These are phyloP conservation scores for Nicotiana obtusifolia DNA, from an alignment of 257 asterid genomes.

Conservation along the genomic window DNA sequence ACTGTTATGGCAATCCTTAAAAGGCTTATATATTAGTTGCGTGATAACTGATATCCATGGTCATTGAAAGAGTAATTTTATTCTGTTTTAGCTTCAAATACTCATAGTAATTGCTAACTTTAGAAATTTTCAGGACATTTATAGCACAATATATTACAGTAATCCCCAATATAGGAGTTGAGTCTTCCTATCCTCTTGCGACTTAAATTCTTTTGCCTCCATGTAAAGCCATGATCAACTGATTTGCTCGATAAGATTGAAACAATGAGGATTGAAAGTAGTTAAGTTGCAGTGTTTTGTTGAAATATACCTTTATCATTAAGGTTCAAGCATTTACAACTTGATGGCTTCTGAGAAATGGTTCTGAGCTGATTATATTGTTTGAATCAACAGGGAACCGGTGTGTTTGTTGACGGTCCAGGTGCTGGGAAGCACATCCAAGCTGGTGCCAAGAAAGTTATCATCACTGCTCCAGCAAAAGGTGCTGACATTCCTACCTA, in stretches of 20 bases:
- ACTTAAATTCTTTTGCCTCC: neutral
- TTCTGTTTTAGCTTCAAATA: neutral
- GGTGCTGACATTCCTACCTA: conserved; percentile 95
- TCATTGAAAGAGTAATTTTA: neutral
- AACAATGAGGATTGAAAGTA: neutral
- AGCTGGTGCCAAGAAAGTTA: conserved; percentile 96
- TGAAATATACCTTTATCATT: neutral
- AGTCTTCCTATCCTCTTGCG: neutral
- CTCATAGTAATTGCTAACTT: neutral
- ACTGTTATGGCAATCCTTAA: too few relatives aligned
- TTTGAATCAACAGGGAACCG: conserved; percentile 60
- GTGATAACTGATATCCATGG: neutral
- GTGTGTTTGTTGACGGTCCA: conserved; percentile 92
- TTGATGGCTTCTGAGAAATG: neutral
- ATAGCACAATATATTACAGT: neutral
- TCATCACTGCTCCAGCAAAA: conserved; percentile 94
- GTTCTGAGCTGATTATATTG: neutral
- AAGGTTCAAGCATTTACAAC: neutral
- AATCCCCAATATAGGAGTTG: neutral
- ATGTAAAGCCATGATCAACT: neutral
- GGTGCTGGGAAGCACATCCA: conserved; percentile 98
- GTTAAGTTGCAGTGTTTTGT: neutral
- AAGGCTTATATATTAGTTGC: neutral
- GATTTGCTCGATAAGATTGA: neutral
- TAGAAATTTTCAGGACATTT: neutral